A percentile compares a stretch with the other conserved stretches of the same genome.
Evolutionary conservation across 371 early-diverging fungal genomes (phyloP).

Genomic region (Syncephalastrum monosporum): DNA sequence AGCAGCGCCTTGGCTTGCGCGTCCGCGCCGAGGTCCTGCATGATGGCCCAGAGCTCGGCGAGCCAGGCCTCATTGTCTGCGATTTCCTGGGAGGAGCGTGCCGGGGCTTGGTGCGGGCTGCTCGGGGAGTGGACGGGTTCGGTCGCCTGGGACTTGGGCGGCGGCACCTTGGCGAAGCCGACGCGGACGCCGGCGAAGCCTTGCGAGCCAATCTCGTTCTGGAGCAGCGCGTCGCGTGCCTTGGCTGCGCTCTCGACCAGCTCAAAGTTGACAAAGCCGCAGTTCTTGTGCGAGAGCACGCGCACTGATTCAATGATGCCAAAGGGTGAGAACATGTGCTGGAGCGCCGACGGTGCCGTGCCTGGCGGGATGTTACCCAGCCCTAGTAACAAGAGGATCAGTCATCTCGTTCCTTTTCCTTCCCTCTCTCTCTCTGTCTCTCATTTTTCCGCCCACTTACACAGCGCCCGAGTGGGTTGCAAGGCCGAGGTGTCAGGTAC

Average conservation of each 20-base stretch:
- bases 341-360: conserved; percentile 74
- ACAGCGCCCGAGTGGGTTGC: conserved; percentile 51
- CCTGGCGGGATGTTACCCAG: conserved; percentile 90
- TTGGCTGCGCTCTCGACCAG: conserved; percentile 82
- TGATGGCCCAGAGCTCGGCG: conserved; percentile 23
- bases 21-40: conserved; percentile 31
- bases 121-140: neutral
- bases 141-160: conserved; percentile 23
- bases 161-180: conserved; percentile 90
- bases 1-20: conserved; percentile 11
- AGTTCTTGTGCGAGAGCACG: conserved; percentile 94
- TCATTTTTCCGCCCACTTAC: conserved; percentile 23
- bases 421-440: neutral
- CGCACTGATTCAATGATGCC: conserved; percentile 93
- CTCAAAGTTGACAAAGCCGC: conserved; percentile 96
- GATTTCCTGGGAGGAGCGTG: conserved; percentile 5
- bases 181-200: conserved; percentile 78
- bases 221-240: conserved; percentile 86
- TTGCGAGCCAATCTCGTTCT: conserved; percentile 78
- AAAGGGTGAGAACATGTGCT: conserved; percentile 76
- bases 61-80: conserved; percentile 30
- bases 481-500: conserved; percentile 31
- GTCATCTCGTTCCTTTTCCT: neutral
- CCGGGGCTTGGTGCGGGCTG: conserved; percentile 7
- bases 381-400: conserved; percentile 53